Conservation (phyloP, 2,329 filamentous ascomycete genomes). For the Emydomyces testavorans region DNA sequence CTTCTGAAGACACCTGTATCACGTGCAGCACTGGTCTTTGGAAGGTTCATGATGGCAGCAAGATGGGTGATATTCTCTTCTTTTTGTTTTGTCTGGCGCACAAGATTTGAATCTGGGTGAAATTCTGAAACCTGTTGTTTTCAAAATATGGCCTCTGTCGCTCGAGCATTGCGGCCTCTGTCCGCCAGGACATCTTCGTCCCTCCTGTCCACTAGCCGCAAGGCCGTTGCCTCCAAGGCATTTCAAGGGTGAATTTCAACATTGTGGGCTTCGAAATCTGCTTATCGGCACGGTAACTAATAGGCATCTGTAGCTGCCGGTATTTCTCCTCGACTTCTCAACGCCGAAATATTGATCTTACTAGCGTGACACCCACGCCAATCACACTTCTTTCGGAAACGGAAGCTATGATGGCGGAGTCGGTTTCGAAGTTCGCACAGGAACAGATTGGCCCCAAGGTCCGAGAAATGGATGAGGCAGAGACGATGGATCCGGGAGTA, state of each 20-base stretch:
- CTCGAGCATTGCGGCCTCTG: constrained; percentile 37
- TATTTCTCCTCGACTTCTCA: constrained; percentile 50
- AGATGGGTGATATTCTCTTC: background rate
- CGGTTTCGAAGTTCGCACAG: constrained; percentile 79
- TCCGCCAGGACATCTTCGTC: constrained; percentile 30
- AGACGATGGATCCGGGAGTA: constrained; percentile 77
- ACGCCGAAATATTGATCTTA: constrained; percentile 51
- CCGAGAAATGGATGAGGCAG: constrained; percentile 94
- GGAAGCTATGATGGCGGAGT: constrained; percentile 77
- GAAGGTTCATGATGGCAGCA: too few relatives aligned
- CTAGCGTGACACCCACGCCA: constrained; percentile 73
- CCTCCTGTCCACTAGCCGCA: constrained; percentile 31
- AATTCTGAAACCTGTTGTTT: background rate
- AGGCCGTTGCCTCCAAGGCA: constrained; percentile 29
- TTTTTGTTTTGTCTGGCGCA: constrained; percentile 7
- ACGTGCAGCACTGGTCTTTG: too few relatives aligned
- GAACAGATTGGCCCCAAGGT: constrained; percentile 83
- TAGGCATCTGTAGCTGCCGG: constrained; percentile 32
- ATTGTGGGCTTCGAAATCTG: background rate
- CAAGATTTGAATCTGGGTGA: background rate
- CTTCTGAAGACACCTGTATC: constrained; percentile 7
- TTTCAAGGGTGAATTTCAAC: constrained; percentile 30
- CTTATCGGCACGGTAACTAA: background rate
- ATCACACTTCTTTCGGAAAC: constrained; percentile 88
- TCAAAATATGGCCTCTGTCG: constrained; percentile 39